Conservation (phyloP, 2,329 filamentous ascomycete species). For the Aureobasidium sp. region DNA sequence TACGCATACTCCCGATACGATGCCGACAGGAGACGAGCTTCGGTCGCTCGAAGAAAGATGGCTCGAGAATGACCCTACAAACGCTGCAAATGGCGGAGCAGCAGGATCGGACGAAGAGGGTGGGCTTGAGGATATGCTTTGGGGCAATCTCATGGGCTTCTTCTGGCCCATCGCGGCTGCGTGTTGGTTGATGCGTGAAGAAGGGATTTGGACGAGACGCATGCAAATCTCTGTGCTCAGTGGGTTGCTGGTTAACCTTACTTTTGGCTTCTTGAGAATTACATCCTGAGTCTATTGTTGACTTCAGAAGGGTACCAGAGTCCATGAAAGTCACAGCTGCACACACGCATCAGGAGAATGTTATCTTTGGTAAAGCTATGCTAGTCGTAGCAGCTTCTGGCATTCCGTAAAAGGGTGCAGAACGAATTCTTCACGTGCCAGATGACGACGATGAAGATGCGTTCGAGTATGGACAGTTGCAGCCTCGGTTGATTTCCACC, state of each 20-base stretch:
- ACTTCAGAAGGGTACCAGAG: too few relatives aligned
- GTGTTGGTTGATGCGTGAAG: conserved; percentile 76
- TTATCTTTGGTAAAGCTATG: too few relatives aligned
- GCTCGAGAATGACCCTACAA: conserved; percentile 59
- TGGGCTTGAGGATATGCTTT: conserved; percentile 75
- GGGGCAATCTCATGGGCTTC: conserved; percentile 85
- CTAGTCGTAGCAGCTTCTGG: too few relatives aligned
- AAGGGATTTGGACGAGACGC: conserved; percentile 76
- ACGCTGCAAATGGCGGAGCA: conserved; percentile 26
- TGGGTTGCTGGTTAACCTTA: conserved; percentile 70
- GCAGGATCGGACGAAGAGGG: conserved; percentile 47
- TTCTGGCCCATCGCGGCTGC: conserved; percentile 86
- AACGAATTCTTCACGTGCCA: too few relatives aligned
- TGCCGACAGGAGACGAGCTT: conserved; percentile 70
- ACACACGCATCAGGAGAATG: too few relatives aligned
- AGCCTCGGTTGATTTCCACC: neutral
- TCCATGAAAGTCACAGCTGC: too few relatives aligned
- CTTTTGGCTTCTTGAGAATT: conserved; percentile 61
- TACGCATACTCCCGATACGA: conserved; percentile 77
- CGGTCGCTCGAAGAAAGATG: conserved; percentile 78
- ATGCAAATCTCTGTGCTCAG: conserved; percentile 81
- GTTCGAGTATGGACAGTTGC: neutral
- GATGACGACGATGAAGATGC: neutral
- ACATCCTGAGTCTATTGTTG: conserved; percentile 21
- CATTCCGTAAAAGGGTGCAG: too few relatives aligned